phyloP scores from a whole-genome alignment of 805 yeast genomes.

The Wickerhamomyces tratensis region DNA sequence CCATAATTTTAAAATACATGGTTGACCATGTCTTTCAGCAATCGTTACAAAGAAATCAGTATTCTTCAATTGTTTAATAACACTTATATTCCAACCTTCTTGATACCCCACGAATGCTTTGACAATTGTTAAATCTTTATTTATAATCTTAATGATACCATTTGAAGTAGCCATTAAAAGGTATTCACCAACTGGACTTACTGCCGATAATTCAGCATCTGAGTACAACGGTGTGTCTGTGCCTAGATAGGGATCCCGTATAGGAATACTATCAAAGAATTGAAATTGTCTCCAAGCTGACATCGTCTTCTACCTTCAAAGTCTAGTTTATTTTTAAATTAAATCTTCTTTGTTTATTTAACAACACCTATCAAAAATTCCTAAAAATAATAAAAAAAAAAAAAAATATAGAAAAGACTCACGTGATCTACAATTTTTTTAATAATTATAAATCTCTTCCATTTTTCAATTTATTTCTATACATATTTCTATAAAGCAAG shows the following conservation, averaged over 20 bases:
- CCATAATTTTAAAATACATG: constrained; percentile 66
- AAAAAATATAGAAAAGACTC: no score
- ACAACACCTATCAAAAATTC: no score
- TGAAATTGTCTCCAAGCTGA: constrained; percentile 71
- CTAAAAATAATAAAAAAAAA: no score
- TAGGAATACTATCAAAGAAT: constrained; percentile 75
- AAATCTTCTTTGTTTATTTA: no score
- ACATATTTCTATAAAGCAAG: no score
- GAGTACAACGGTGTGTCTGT: constrained; percentile 62
- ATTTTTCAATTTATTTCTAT: no score
- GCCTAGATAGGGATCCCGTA: constrained; percentile 71
- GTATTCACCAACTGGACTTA: constrained; percentile 44
- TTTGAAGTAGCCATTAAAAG: constrained; percentile 52
- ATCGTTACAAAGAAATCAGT: constrained; percentile 55
- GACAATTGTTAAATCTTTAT: constrained; percentile 34
- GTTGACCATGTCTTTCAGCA: constrained; percentile 67
- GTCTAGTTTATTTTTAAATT: no score
- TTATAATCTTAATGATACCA: constrained; percentile 46
- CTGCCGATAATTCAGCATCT: constrained; percentile 61
- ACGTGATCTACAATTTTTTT: no score
- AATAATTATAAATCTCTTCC: no score
- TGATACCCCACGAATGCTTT: constrained; percentile 57
- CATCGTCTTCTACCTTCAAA: constrained; percentile 4
- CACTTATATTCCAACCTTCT: constrained; percentile 52
- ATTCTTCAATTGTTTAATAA: constrained; percentile 36